Conservation (phyloP, 495 filamentous ascomycete species). For the Tuber brumale region DNA sequence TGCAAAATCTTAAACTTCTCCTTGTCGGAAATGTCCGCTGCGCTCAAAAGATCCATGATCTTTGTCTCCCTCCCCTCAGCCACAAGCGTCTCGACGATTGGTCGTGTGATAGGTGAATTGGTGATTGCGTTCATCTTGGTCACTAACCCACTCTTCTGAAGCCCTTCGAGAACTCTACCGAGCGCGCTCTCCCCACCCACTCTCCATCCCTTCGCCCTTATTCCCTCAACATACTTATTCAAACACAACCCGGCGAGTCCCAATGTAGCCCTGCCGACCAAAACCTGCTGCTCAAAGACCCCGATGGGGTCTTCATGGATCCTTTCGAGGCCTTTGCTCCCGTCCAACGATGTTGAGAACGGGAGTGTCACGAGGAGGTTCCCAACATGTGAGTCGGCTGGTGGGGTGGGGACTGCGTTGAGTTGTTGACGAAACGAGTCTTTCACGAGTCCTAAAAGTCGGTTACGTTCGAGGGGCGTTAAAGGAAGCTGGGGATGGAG, state of each 20-base stretch:
- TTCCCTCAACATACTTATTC: constrained; percentile 16
- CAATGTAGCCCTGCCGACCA: constrained; percentile 17
- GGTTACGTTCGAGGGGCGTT: constrained; percentile 25
- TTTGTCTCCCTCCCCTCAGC: constrained; percentile 11
- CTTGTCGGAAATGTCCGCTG: not conserved
- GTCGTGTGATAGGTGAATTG: constrained; percentile 9
- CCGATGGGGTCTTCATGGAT: constrained; percentile 25
- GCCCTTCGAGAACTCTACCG: constrained; percentile 14
- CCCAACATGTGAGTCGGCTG: constrained; percentile 22
- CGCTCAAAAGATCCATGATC: constrained; percentile 21
- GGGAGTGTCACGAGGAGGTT: constrained; percentile 15
- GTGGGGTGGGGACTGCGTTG: constrained; percentile 14
- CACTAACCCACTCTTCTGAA: constrained; percentile 19
- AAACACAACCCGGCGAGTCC: constrained; percentile 28
- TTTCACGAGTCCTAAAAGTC: constrained; percentile 29
- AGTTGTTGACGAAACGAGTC: constrained; percentile 32
- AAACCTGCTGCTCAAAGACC: constrained; percentile 24
- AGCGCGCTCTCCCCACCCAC: constrained; percentile 9
- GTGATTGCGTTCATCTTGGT: constrained; percentile 8
- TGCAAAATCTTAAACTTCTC: constrained; percentile 12
- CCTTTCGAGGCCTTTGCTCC: constrained; percentile 6
- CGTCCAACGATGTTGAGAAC: constrained; percentile 4
- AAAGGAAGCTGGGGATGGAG: constrained; percentile 28
- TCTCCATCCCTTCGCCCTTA: not conserved
- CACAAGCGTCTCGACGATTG: constrained; percentile 16